Evolutionary conservation across 2,329 filamentous ascomycete genomes (phyloP).

Genomic region (Hyphodiscus sp.): DNA sequence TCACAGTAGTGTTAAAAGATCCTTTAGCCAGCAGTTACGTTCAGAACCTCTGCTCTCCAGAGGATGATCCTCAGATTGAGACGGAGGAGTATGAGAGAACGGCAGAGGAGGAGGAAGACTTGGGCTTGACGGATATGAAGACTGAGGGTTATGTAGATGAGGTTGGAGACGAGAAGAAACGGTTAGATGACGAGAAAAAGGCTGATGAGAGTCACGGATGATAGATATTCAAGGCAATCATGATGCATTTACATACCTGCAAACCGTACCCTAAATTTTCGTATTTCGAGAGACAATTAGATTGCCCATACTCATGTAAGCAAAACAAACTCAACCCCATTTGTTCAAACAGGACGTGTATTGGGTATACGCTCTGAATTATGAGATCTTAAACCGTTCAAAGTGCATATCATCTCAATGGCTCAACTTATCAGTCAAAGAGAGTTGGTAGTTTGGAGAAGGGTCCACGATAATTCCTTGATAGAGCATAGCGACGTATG

Average conservation of each 20-base stretch:
- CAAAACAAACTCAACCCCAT: neutral
- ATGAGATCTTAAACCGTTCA: neutral
- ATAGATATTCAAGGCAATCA: too few relatives aligned
- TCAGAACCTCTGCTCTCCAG: slow-evolving; percentile 76
- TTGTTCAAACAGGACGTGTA: neutral
- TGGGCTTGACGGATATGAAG: slow-evolving; percentile 90
- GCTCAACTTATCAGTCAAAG: too few relatives aligned
- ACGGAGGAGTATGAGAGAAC: slow-evolving; percentile 81
- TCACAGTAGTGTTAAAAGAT: slow-evolving; percentile 78
- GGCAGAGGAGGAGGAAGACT: slow-evolving; percentile 85
- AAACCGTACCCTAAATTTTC: neutral
- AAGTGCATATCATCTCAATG: neutral
- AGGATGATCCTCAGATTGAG: slow-evolving; percentile 71
- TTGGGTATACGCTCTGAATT: neutral
- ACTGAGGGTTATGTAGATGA: slow-evolving; percentile 63
- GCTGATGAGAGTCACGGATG: slow-evolving; percentile 5
- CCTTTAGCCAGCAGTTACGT: slow-evolving; percentile 91
- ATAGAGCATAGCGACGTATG: too few relatives aligned
- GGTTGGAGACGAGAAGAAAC: slow-evolving; percentile 22
- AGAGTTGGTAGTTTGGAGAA: too few relatives aligned
- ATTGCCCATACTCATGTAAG: neutral
- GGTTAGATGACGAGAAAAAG: slow-evolving; percentile 10
- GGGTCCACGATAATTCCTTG: too few relatives aligned
- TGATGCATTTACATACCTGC: neutral
- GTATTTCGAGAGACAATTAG: neutral